phyloP scores from a whole-genome alignment of 1,284 basidiomycete genomes.

The Puccinia hordei region DNA sequence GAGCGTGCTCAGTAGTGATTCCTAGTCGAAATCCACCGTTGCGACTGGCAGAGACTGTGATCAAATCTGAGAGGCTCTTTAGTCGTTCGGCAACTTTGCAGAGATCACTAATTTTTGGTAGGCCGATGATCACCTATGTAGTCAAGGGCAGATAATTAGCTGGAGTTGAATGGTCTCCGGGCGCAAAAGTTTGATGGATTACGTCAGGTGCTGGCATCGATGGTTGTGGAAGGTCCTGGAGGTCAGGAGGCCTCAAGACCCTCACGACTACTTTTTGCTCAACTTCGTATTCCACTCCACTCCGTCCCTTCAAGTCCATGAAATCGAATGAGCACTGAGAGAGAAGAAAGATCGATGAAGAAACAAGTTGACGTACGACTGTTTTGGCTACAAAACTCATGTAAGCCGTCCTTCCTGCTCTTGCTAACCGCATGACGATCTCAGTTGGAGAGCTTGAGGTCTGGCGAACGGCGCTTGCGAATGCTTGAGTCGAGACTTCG shows the following conservation, averaged over 20 bases:
- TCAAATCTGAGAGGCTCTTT: slow-evolving; percentile 71
- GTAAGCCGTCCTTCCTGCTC: slow-evolving; percentile 11
- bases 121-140: slow-evolving; percentile 73
- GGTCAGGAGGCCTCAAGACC: slow-evolving; percentile 73
- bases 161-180: background rate
- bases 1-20: slow-evolving; percentile 56
- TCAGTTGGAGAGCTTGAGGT: slow-evolving; percentile 36
- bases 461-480: slow-evolving; percentile 25
- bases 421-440: slow-evolving; percentile 33
- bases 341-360: background rate
- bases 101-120: slow-evolving; percentile 75
- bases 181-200: slow-evolving; percentile 55
- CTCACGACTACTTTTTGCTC: slow-evolving; percentile 62
- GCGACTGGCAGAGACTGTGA: slow-evolving; percentile 72
- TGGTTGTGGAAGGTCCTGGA: slow-evolving; percentile 74
- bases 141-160: background rate
- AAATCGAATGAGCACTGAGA: background rate
- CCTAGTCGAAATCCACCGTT: slow-evolving; percentile 58
- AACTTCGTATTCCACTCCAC: slow-evolving; percentile 44
- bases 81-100: slow-evolving; percentile 77
- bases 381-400: slow-evolving; percentile 31
- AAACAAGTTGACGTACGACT: slow-evolving; percentile 10
- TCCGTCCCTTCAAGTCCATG: slow-evolving; percentile 13
- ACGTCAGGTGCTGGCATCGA: slow-evolving; percentile 86
- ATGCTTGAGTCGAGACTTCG: slow-evolving; percentile 41